A percentile compares a stretch with the other conserved stretches of the same genome.
Evolutionary conservation across 441 rosid genomes (phyloP).

Genomic region (Syzygium malaccense): DNA sequence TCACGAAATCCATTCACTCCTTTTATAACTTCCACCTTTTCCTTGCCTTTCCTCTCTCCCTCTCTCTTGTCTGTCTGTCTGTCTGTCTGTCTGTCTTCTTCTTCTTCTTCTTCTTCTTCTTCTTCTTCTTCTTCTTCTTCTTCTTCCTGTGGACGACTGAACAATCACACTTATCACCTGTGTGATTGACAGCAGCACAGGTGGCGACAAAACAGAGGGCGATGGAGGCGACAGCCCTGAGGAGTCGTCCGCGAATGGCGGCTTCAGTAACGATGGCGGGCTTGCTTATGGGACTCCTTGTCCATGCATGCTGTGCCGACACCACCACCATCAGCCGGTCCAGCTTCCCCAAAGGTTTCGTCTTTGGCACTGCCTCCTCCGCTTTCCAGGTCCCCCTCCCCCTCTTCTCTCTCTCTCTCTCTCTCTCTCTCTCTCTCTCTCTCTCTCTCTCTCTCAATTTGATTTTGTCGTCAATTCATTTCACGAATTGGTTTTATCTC

Average conservation of each 20-base stretch:
- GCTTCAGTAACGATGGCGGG: background rate
- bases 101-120: background rate
- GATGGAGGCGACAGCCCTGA: background rate
- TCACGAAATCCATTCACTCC: background rate
- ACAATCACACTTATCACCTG: background rate
- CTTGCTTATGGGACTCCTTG: background rate
- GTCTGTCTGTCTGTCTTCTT: background rate
- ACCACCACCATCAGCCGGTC: constrained; percentile 44
- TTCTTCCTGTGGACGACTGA: background rate
- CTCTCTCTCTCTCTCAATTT: background rate
- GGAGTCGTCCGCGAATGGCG: background rate
- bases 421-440: background rate
- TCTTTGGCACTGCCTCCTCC: constrained; percentile 92
- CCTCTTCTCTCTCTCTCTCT: background rate
- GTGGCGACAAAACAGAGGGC: background rate
- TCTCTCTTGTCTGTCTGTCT: too few relatives aligned
- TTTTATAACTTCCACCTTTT: background rate
- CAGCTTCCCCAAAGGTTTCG: constrained; percentile 78
- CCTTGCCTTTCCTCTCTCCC: background rate
- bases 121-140: background rate
- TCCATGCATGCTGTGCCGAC: constrained; percentile 16
- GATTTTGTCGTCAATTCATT: background rate
- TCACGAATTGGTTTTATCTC: background rate
- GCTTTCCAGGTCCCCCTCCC: constrained; percentile 42
- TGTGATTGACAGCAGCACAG: background rate